phyloP scores from a whole-genome alignment of 1,139 yeast species.

The Geotrichum reessii region DNA sequence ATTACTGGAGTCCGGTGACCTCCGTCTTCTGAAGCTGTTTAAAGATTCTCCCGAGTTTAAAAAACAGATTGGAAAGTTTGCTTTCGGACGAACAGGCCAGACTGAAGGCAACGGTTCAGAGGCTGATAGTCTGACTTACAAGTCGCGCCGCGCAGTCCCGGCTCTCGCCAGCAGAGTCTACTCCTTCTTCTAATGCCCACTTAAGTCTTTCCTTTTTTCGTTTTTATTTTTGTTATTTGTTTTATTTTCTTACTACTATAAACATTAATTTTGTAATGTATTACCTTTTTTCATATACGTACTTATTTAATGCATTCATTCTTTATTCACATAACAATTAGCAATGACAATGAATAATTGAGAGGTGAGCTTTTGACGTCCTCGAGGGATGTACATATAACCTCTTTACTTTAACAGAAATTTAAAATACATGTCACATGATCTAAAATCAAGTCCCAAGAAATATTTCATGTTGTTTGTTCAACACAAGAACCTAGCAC shows the following conservation, averaged over 20 bases:
- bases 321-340: too few species aligned
- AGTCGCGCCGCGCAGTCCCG: background rate
- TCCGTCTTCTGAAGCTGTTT: constrained; percentile 46
- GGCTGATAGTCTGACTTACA: background rate
- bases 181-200: background rate
- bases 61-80: constrained; percentile 33
- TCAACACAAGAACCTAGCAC: background rate
- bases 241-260: background rate
- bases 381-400: too few species aligned
- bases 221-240: background rate
- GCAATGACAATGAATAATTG: too few species aligned
- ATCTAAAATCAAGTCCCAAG: background rate
- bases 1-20: constrained; percentile 79
- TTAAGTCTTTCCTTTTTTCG: background rate
- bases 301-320: background rate
- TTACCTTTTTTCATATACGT: background rate
- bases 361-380: too few species aligned
- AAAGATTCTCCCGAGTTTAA: constrained; percentile 34
- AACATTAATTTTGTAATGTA: background rate
- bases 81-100: constrained; percentile 18
- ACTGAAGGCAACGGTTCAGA: background rate
- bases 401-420: too few species aligned
- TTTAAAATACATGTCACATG: background rate
- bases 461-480: background rate
- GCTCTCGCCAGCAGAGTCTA: constrained; percentile 1